Conservation (phyloP, 2,329 filamentous ascomycete species). For the Cucurbitaria berberidis region DNA sequence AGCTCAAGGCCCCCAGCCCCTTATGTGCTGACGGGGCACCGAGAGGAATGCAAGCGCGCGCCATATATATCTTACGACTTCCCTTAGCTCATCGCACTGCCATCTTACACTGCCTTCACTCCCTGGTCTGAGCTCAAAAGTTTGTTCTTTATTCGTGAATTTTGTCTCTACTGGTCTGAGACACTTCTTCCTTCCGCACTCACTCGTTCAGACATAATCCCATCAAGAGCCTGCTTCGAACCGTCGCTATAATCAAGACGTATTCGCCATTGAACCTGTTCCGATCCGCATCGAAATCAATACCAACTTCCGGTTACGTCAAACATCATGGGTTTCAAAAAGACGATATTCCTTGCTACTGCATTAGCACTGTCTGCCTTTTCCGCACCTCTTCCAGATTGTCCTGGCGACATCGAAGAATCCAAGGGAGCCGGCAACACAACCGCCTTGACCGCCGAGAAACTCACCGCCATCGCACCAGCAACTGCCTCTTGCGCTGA, state of each 20-base stretch:
- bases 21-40: constrained; percentile 2
- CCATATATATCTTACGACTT: constrained; percentile 14
- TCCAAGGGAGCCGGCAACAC: constrained; percentile 1
- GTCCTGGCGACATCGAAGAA: constrained; percentile 4
- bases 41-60: constrained; percentile 10
- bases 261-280: background rate
- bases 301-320: too few relatives aligned
- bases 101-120: constrained; percentile 16
- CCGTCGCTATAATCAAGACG: background rate
- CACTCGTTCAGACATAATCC: constrained; percentile 10
- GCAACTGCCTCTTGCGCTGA: constrained; percentile 60
- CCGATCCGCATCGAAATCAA: background rate
- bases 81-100: constrained; percentile 15
- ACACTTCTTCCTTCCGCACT: constrained; percentile 12
- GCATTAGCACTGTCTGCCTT: constrained; percentile 49
- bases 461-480: constrained; percentile 63
- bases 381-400: constrained; percentile 24
- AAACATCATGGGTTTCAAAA: constrained; percentile 39
- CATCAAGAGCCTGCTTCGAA: background rate
- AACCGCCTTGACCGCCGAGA: constrained; percentile 27
- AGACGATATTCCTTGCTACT: constrained; percentile 26
- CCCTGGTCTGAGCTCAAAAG: constrained; percentile 3
- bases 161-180: constrained; percentile 19
- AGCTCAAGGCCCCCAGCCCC: too few relatives aligned
- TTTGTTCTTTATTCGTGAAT: constrained; percentile 6